Percentiles rank a stretch among this genome's conserved stretches.
Conservation (phyloP, 495 filamentous ascomycete genomes). For the Tetracladium setigerum region DNA sequence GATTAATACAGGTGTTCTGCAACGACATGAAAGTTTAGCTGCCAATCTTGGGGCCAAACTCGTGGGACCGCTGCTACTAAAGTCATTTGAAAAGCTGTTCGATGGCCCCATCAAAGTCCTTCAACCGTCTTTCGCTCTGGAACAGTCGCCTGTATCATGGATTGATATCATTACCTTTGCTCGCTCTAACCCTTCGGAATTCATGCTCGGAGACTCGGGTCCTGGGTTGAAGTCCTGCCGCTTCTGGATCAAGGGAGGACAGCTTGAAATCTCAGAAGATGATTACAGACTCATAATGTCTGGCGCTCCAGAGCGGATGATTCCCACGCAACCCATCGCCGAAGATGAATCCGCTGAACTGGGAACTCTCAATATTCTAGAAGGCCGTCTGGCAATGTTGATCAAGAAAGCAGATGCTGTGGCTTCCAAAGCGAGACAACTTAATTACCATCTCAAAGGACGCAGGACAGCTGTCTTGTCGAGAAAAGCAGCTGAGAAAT, state of each 20-base stretch:
- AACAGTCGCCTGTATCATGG: constrained; percentile 61
- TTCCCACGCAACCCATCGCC: constrained; percentile 71
- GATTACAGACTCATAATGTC: constrained; percentile 76
- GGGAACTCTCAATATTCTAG: constrained; percentile 74
- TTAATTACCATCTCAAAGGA: constrained; percentile 73
- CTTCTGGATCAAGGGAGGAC: constrained; percentile 71
- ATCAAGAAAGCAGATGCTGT: constrained; percentile 74
- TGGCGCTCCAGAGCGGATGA: constrained; percentile 76
- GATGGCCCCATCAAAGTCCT: constrained; percentile 69
- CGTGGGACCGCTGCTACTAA: constrained; percentile 71
- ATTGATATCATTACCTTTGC: constrained; percentile 81
- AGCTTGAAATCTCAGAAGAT: constrained; percentile 81
- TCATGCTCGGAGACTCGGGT: constrained; percentile 60
- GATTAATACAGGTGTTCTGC: constrained; percentile 50
- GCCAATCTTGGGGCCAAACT: constrained; percentile 79
- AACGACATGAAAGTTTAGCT: constrained; percentile 78
- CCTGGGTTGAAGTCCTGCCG: constrained; percentile 66
- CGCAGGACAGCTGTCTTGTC: constrained; percentile 64
- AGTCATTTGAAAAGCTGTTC: constrained; percentile 79
- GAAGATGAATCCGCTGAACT: constrained; percentile 85
- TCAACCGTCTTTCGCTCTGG: constrained; percentile 39
- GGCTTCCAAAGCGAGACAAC: constrained; percentile 68
- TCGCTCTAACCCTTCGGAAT: constrained; percentile 69
- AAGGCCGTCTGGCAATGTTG: constrained; percentile 64
- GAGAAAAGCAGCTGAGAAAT: constrained; percentile 25